Conservation (phyloP, 2,329 filamentous ascomycete genomes). For the Aspergillaceae sp. region DNA sequence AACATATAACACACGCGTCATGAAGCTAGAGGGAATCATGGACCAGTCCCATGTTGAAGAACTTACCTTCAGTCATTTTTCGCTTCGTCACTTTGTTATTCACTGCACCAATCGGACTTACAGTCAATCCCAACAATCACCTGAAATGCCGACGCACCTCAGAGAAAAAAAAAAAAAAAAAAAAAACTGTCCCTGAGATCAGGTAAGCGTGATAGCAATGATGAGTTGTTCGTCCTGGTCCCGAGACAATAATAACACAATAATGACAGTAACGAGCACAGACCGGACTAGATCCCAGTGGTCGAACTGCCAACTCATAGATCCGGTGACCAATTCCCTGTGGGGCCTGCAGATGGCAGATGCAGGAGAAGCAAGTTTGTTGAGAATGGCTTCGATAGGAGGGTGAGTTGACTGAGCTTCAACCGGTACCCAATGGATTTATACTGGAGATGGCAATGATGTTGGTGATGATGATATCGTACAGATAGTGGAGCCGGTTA, state of each 20-base stretch:
- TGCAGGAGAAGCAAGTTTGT: background rate
- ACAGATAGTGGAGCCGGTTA: background rate
- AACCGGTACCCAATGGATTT: too few species aligned
- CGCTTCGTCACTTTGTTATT: too few species aligned
- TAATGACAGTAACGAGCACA: slow-evolving; percentile 1
- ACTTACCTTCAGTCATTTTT: background rate
- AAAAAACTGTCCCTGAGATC: background rate
- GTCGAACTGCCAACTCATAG: slow-evolving; percentile 27
- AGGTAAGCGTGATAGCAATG: slow-evolving; percentile 3
- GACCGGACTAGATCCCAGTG: slow-evolving; percentile 7
- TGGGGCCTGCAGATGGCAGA: background rate
- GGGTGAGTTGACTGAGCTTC: too few species aligned
- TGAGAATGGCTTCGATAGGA: too few species aligned
- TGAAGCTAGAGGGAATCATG: background rate
- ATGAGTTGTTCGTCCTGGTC: slow-evolving; percentile 9
- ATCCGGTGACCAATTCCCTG: slow-evolving; percentile 20
- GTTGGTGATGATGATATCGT: background rate
- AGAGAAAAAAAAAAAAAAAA: background rate
- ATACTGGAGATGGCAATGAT: background rate
- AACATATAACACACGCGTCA: background rate
- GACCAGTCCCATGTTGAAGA: background rate
- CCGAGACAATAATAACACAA: background rate
- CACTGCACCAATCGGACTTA: too few species aligned
- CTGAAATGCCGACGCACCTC: background rate
- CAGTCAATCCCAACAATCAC: too few species aligned